Conservation (phyloP, 176 grass and related monocot genomes). For the barley (Hordeum vulgare) region DNA sequence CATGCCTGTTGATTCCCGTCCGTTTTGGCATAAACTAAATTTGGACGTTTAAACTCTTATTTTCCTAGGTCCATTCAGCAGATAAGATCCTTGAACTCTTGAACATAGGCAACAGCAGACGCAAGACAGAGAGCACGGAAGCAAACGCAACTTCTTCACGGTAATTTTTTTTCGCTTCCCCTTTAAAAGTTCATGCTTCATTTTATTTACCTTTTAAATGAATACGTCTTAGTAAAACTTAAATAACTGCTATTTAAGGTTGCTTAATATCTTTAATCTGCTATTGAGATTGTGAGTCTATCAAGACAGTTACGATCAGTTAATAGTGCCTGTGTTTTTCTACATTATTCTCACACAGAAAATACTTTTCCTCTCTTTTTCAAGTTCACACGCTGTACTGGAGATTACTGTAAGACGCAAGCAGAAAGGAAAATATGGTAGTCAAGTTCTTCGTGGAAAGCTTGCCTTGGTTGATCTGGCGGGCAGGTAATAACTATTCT, state of each 20-base stretch:
- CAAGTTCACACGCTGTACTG: constrained; percentile 91
- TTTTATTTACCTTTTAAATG: neutral
- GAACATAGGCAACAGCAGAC: constrained; percentile 90
- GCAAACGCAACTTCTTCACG: constrained; percentile 93
- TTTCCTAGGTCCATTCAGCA: constrained; percentile 81
- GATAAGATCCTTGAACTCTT: constrained; percentile 99
- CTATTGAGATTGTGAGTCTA: neutral
- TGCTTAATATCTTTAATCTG: neutral
- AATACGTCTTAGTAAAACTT: neutral
- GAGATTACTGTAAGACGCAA: constrained; percentile 95
- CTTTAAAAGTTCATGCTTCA: neutral
- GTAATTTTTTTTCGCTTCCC: constrained; percentile 28
- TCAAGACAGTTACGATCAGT: neutral
- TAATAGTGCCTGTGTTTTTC: neutral
- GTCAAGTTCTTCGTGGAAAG: constrained; percentile 90
- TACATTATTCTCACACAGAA: neutral
- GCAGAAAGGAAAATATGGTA: constrained; percentile 84
- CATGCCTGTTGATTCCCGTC: neutral
- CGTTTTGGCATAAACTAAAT: neutral
- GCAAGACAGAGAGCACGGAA: constrained; percentile 97
- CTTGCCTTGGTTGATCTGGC: constrained; percentile 99
- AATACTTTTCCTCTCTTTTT: constrained; percentile 9
- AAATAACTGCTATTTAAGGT: neutral
- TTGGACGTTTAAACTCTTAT: neutral
- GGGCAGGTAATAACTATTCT: constrained; percentile 47